These are phyloP conservation scores for Zoysia pacifica DNA, from an alignment of 176 grass and related monocot genomes.

Conservation along the genomic window DNA sequence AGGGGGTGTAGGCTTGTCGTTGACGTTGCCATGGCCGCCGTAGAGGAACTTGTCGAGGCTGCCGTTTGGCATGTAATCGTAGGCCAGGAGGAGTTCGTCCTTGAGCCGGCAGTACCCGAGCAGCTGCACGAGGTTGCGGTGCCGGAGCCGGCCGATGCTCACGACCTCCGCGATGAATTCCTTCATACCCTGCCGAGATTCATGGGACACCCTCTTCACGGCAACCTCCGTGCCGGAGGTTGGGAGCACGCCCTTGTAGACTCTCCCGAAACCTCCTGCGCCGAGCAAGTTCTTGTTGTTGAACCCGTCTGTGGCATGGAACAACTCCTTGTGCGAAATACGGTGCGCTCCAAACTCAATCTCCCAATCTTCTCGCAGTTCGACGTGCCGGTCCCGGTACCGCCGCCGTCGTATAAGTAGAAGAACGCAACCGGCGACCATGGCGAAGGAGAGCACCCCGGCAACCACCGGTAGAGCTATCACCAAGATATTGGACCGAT, in stretches of 20 bases:
- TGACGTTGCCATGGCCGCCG: too few species aligned
- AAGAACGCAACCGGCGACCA: background rate
- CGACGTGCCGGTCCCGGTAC: background rate
- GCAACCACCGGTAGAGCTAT: background rate
- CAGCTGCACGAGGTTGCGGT: conserved; percentile 57
- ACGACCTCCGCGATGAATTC: conserved; percentile 22
- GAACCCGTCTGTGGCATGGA: background rate
- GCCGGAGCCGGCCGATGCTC: conserved; percentile 47
- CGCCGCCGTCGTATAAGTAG: background rate
- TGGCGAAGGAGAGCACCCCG: background rate
- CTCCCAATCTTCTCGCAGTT: conserved; percentile 20
- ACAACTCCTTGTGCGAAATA: conserved; percentile 11
- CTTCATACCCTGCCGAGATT: conserved; percentile 31
- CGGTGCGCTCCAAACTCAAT: conserved; percentile 31
- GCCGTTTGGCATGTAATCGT: too few species aligned
- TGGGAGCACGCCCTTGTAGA: conserved; percentile 18
- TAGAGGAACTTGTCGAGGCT: background rate
- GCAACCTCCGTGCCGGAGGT: background rate
- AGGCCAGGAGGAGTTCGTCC: background rate
- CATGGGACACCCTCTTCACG: conserved; percentile 19
- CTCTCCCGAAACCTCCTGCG: conserved; percentile 17
- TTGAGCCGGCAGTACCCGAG: conserved; percentile 20
- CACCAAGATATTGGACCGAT: background rate
- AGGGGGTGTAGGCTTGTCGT: background rate
- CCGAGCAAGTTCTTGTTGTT: conserved; percentile 25